Conservation (phyloP, 208 protist genomes). For the Novymonas esmeraldas region DNA sequence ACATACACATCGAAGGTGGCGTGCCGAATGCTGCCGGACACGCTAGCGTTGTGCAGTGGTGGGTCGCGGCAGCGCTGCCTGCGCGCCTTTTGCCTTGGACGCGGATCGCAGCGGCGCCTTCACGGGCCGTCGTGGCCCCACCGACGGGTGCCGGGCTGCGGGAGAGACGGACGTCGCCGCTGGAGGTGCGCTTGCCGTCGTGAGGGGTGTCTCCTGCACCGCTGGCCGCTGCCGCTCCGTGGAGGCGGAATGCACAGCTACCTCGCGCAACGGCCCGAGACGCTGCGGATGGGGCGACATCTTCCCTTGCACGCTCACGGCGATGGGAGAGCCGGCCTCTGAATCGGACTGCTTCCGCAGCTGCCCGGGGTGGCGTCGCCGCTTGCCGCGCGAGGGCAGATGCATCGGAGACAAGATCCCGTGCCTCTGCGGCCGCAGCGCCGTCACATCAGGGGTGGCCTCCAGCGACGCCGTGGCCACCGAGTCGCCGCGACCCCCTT, state of each 20-base stretch:
- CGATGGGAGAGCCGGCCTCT: neutral
- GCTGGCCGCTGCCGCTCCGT: conserved; percentile 1
- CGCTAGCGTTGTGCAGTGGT: conserved; percentile 14
- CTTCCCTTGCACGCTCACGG: neutral
- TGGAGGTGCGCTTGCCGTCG: no score
- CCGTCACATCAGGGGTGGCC: neutral
- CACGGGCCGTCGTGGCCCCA: neutral
- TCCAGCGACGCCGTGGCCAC: no score
- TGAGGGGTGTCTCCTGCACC: neutral
- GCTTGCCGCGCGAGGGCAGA: neutral
- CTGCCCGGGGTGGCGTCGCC: neutral
- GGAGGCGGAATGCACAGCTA: neutral
- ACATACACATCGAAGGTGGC: neutral
- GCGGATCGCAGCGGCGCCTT: conserved; percentile 7
- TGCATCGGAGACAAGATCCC: conserved; percentile 15
- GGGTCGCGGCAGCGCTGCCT: neutral
- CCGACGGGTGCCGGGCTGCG: conserved; percentile 3
- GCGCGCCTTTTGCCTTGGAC: neutral
- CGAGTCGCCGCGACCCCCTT: neutral
- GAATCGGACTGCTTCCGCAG: neutral
- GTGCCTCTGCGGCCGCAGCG: neutral
- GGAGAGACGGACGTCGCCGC: neutral
- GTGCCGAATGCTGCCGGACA: no score
- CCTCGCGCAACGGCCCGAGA: conserved; percentile 13
- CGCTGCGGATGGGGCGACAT: neutral